Base-by-base conservation (phyloP, 2,329 filamentous ascomycete genomes). In the Fusarium pilosicola region DNA sequence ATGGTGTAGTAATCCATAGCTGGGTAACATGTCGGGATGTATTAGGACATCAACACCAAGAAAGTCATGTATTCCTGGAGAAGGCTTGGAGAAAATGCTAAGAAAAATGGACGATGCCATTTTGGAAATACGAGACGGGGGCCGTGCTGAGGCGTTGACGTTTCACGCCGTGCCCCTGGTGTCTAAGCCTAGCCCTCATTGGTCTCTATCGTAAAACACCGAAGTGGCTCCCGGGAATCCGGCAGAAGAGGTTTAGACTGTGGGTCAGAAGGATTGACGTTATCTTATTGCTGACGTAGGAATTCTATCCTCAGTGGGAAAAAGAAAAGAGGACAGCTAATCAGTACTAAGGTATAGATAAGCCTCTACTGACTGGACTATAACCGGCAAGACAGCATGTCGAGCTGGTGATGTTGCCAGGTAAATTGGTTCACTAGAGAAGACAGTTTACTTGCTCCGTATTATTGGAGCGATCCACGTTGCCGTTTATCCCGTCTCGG, bases 281-380 rank as follows among this genome's bases (percentile, higher is more conserved):
- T 52, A 26, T 26, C 7, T 26, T 6, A 26, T 8, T 22, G 20
- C 15, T 41, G 51, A 41, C 24, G 24, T 41, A 54, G 34, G 13
- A 39, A 1, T 36, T 36, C 32, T 54, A 0, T 15, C 4, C 0
- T 12, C 10, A 22, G 5, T 0, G 13, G 6, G 15, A 26, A 13
- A 36, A 30, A 30, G 28, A 30, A 9, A 30, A 30, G 28, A 30
- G 28, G 9, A 30, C 28, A 30, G 3, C 28, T 30, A 30, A 30
- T 11, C 28, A 30, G 9, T 30, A 30, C 28, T 10, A 30, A 30
- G 28, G 9, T 11, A 30, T 30, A 10, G 11, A 30, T 30, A 30
- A 3, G 28, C 28, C 28, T 30, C 28, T 30, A n/a, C n/a, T n/a
- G n/a, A 30, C 28, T 30, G 28, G 28, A 30, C 8, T 3, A 30